Conservation (phyloP, 2,329 filamentous ascomycete species). For the Tolypocladium tundrense region DNA sequence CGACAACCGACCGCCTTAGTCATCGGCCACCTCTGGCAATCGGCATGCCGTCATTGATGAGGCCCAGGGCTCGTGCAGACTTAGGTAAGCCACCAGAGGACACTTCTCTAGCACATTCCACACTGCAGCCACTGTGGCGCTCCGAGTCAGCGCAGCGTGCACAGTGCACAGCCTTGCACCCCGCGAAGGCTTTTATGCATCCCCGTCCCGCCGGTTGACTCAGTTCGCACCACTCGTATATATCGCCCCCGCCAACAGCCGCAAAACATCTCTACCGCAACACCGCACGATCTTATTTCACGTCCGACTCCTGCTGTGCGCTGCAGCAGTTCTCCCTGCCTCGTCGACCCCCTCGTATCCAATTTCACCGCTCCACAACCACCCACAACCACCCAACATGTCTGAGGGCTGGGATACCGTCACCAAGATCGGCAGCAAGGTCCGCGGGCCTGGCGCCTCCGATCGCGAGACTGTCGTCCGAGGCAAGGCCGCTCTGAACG, state of each 20-base stretch:
- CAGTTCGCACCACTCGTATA: constrained; percentile 19
- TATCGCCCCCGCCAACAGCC: constrained; percentile 8
- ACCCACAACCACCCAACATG: background rate
- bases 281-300: background rate
- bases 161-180: background rate
- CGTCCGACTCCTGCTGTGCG: background rate
- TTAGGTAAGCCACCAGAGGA: background rate
- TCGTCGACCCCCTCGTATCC: background rate
- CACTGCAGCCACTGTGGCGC: background rate
- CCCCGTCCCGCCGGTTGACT: constrained; percentile 26
- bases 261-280: background rate
- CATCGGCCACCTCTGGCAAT: background rate
- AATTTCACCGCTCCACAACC: background rate
- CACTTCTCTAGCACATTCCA: constrained; percentile 8
- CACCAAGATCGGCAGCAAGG: constrained; percentile 90
- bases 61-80: background rate
- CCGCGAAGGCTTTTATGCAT: constrained; percentile 12
- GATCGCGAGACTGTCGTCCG: constrained; percentile 81
- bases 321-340: background rate
- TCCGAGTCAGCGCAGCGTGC: background rate
- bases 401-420: constrained; percentile 65
- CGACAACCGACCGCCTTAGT: background rate
- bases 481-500: constrained; percentile 76
- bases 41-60: background rate
- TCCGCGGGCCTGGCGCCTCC: constrained; percentile 52